phyloP scores from a whole-genome alignment of 768 basidiomycete species.

The Mycena maculata region DNA sequence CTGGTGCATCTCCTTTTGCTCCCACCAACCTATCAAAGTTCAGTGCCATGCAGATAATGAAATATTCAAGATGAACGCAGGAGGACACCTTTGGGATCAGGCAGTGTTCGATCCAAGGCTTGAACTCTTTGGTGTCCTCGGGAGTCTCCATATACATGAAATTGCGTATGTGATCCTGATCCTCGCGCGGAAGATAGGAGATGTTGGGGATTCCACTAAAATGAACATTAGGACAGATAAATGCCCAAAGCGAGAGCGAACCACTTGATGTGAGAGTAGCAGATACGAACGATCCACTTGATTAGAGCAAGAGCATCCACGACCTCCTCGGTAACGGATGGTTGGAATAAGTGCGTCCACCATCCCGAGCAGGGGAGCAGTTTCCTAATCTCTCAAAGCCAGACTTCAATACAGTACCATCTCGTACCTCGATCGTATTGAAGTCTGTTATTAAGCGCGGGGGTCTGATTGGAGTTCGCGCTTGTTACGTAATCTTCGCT shows the following conservation, averaged over 20 bases:
- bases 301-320: not conserved
- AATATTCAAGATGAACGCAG: slow-evolving; percentile 9
- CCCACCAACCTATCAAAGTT: not conserved
- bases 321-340: not conserved
- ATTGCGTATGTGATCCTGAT: not conserved
- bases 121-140: slow-evolving; percentile 14
- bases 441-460: too few species aligned
- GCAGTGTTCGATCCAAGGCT: slow-evolving; percentile 4
- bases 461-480: too few species aligned
- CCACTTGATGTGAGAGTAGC: slow-evolving; percentile 1
- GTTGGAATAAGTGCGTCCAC: slow-evolving; percentile 6
- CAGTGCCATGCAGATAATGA: not conserved
- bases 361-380: slow-evolving; percentile 16
- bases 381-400: too few species aligned
- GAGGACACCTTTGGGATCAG: slow-evolving; percentile 11
- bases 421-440: too few species aligned
- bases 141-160: slow-evolving; percentile 5
- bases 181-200: not conserved
- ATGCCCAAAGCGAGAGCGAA: not conserved
- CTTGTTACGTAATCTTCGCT: too few species aligned
- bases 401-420: too few species aligned
- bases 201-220: not conserved
- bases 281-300: not conserved
- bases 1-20: not conserved
- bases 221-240: slow-evolving; percentile 4